Base-by-base conservation (phyloP, 164 flowering plant genomes). In the Protea cynaroides region DNA sequence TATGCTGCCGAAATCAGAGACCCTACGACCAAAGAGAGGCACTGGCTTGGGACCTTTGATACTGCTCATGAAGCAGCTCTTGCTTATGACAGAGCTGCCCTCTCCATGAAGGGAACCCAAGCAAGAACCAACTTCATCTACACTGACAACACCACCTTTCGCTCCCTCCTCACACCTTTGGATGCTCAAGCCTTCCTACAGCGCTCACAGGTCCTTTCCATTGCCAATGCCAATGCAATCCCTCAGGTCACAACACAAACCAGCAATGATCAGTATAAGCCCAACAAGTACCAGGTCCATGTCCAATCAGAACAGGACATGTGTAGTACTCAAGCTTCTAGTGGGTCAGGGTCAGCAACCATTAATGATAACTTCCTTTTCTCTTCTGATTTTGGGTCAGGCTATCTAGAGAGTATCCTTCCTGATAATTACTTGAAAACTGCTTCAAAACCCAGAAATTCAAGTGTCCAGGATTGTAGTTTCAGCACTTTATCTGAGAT, bases 31-130 rank as follows among this genome's bases (percentile, higher is more conserved):
- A 93, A 93, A 58, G 97, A 89, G 65, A 83, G 98, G 64, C 97
- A 90, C 61, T 93, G 97, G 98, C 87, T 93, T 38, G 98, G 98
- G 7, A 93, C 98, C 0, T 93, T 93, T 74, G 97, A 93, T 74
- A 89, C 96, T 66, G 98, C 97, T 4, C 95, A 89, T 62, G 97
- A 93, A 78, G 98, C 98, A 7, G 98, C 97, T 53, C 80, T 93
- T 47, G 98, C 97, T 73, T 93, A 93, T 80, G 98, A 90, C 63
- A 87, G 88, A 38, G 98, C 98, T 67, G 96, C 98, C 17, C 81
- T 93, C n/a, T 84, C 90, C 52, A 90, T 93, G 82, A 90, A 87
- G 65, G 98, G 98, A 59, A 74, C 84, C 9, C 89, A 93, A 78
- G 98, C 98, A 25, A 83, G 92, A 75, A 93, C 98, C 62, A 93